Evolutionary conservation across 495 filamentous ascomycete genomes (phyloP), one percentile per base, ranked within the genome.

Genomic region (Lepraria neglecta): DNA sequence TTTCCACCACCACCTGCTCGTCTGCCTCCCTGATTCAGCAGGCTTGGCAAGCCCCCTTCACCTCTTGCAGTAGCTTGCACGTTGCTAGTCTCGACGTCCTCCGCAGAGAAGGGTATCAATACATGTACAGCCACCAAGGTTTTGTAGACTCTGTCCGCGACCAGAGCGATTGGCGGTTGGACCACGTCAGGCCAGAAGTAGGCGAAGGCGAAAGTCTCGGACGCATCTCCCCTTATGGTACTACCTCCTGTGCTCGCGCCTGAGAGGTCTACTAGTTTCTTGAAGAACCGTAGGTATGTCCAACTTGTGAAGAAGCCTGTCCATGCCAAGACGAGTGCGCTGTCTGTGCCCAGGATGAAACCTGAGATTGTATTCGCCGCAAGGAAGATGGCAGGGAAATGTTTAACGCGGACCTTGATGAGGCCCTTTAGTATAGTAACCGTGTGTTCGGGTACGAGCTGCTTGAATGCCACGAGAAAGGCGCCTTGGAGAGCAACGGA

Each of bases 361-460:
- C 92, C 80, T 59, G 86, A 86, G 35, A 97, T 74, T 5, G 87
- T 80, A 60, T 89, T 87, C 55, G 92, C 81, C 31, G 91, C 72
- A 62, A 95, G 82, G 71, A 96, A 97, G 47, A 97, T 77, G 21
- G 94, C 87, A 10, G 94, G 94, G 71, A 97, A 96, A 67, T 94
- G 90, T 65, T 90, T 90, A 14, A 98, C 91, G 57, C 94, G 91
- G 68, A 97, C 82, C 58, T 92, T 95, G 55, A 98, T 70, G 52
- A 96, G 74, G 58, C 90, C 89, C 64, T 87, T 85, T 76, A 95
- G 89, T 64, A 98, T 81, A 0, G 91, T 89, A 44, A 98, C 92
- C n/a, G 94, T 97, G 74, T 98, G 94, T 70, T 96, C 91, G 31
- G 94, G 94, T 24, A 97, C 90, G 40, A 98, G 89, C 73, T 98